Evolutionary conservation across 257 asterid genomes (phyloP), one percentile per base, ranked within the genome.

Genomic region (Gentiana straminea): DNA sequence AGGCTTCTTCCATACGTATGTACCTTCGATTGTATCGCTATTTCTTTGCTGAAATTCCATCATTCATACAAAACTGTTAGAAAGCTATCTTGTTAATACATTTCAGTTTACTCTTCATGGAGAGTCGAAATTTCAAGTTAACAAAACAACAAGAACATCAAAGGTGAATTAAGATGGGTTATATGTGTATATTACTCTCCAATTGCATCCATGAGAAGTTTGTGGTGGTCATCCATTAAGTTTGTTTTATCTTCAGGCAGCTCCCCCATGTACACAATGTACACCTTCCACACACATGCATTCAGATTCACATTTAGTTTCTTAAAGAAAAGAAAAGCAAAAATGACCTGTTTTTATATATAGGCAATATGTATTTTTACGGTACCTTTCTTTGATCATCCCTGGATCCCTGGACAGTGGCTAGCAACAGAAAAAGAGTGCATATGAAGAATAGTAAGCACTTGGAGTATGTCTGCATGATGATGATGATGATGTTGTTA

Each of bases 231-330:
- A 55, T 68, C 84, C 50, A 43, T 54, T 7, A 71, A 24, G 3
- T 73, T 63, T 13, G 38, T 34, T 8, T 59, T 49, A 3, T 75
- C 47, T 63, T 71, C 70, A 1, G 82, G 80, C 70, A 81, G 33
- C 35, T 75, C 97, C 61, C 95, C 95, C 97, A 89, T 78, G 85
- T 86, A 89, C 8, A 86, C 92, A 38, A 86, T 83, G 70, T 86
- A 86, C 2, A 75, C 33, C 95, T 89, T 84, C 24, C 24, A 24
- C 24, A 24, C 15, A 13, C 32, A 24, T 52, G 24, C 24, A 24
- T 24, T 24, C 24, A 24, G 24, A 24, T 24, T 24, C 24, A 24
- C 24, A 24, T 24, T 24, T 24, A 24, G 24, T 24, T 24, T 24
- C 24, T 24, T 24, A 24, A 24, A 24, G 24, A 24, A 24, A 24